Evolutionary conservation across 2,329 filamentous ascomycete species (phyloP), one percentile per base, ranked within the genome.

Genomic region (Talaromyces sp.): DNA sequence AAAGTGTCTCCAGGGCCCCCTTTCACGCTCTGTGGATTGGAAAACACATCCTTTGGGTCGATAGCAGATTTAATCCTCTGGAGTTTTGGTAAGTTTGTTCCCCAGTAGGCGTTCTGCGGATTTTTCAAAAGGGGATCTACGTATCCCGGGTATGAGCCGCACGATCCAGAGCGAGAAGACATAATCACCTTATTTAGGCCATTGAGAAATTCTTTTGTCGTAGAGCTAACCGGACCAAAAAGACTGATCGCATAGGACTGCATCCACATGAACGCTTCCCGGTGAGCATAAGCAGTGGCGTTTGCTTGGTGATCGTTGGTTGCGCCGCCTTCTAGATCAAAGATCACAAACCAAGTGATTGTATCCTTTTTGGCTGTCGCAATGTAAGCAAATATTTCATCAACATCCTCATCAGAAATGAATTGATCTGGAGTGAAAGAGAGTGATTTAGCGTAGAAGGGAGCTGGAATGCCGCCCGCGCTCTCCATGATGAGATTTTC

Each of bases 211-310:
- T 70, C 60, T 49, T 72, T 77, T 2, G 80, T 82, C 11, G 69
- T 72, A n/a, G 72, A 56, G 1, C 72, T 75, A 13, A 86, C 57
- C 1, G 58, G 63, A 1, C 69, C 69, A 0, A 76, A 70, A 0
- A 83, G 60, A 16, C 80, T 81, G 40, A 87, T 63, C 8, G 77
- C 82, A 62, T 87, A 87, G 0, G 80, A 82, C 63, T 88, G 83
- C 64, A 85, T 80, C 72, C 85, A 86, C 70, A 87, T 80, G 36
- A 86, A 61, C 57, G 83, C 83, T 72, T 88, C 82, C 42, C 86
- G 80, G 62, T 88, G 85, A 1, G 81, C 78, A 62, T 86, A 88
- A 7, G 84, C 80, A 0, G 85, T 86, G 9, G 79, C 80, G 58
- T 85, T 75, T 55, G 68, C 66, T 0, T 83, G 70, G 1, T 82